Base-by-base conservation (phyloP, 345 rosid genomes). In the Erucastrum elatum region DNA sequence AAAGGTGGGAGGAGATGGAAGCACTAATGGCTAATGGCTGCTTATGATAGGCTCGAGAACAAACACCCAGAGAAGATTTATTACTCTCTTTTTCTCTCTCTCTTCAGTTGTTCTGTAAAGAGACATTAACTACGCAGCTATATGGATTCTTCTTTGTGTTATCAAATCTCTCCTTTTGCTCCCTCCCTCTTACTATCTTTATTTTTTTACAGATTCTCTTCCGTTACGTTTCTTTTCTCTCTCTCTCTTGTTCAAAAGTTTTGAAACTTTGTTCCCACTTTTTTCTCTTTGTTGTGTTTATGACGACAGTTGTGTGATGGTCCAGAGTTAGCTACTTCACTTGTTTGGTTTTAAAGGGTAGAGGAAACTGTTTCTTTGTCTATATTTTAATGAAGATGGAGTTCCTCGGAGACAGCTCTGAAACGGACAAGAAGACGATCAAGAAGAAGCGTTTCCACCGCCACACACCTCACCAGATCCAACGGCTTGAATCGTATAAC, bases 391-490 rank as follows among this genome's bases (percentile, higher is more conserved):
- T 53, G 33, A 70, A 69, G 26, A 80, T 81, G 97, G 96, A 92
- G 79, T 80, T 74, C 64, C 41, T 80, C 41, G 71, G 70, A 0
- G 79, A 74, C 41, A 83, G 77, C 15, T 74, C 79, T 69, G 83
- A 80, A 55, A 55, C 76, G 0, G 97, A 88, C 72, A 75, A 84
- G 16, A 87, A 83, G 37, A 71, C 82, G 78, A 85, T 91, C 87
- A 95, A 90, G 13, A 39, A 39, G 90, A 93, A 90, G 77, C 94
- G 91, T 3, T 93, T 91, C 83, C 99, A 93, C 76, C 97, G 99
- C 31, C 99, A 93, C 75, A 94, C 99, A 21, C 91, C 94, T 70
- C 67, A 84, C 77, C 98, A 94, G 89, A 92, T 94, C 88, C 98
- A 92, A 90, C 85, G 84, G 56, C 96, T 95, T 46, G 99, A 95